Evolutionary conservation across 1,284 basidiomycete genomes (phyloP).

Genomic region (Malassezia japonica): DNA sequence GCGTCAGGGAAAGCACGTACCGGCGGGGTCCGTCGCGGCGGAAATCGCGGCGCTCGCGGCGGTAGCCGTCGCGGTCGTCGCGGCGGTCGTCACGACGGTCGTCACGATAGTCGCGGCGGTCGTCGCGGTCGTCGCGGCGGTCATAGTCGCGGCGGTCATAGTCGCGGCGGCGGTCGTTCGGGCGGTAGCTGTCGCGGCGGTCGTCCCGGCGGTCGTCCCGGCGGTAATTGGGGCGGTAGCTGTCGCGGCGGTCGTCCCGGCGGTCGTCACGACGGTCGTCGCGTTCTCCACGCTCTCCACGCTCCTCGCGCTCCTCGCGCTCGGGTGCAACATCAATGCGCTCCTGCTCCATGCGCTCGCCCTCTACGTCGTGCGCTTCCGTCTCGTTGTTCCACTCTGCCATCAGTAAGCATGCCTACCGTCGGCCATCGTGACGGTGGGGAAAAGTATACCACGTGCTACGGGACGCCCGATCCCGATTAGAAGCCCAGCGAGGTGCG

Average conservation of each 20-base stretch:
- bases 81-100: no score
- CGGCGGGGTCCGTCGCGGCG: not conserved
- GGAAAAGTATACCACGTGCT: not conserved
- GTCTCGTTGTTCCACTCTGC: no score
- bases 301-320: not conserved
- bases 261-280: not conserved
- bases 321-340: no score
- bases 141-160: not conserved
- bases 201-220: not conserved
- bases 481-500: slow-evolving; percentile 32
- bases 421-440: not conserved
- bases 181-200: not conserved
- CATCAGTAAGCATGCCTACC: no score
- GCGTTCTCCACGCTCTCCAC: not conserved
- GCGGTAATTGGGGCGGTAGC: not conserved
- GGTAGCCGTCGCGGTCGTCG: no score
- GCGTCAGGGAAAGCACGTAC: not conserved
- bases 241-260: not conserved
- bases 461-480: not conserved
- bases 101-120: not conserved
- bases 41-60: not conserved
- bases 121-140: not conserved
- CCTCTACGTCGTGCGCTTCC: not conserved
- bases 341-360: not conserved
- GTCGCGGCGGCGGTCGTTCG: not conserved